Evolutionary conservation across 2,329 filamentous ascomycete species (phyloP).

Genomic region (Zymoseptoria ardabiliae): DNA sequence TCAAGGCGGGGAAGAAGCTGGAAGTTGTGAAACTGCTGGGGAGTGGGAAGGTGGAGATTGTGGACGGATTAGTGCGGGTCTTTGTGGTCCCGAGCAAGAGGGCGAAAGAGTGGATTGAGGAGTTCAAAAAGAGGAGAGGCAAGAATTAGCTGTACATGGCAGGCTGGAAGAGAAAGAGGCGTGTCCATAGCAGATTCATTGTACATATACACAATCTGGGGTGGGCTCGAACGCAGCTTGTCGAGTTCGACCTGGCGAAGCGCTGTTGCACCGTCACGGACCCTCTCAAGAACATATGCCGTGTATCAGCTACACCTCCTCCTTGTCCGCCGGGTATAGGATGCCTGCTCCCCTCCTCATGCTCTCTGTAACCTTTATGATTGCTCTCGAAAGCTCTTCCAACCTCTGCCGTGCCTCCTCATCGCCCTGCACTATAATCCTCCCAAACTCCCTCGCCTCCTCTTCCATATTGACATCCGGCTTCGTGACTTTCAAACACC

Average conservation of each 20-base stretch:
- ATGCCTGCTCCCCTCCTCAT: constrained; percentile 40
- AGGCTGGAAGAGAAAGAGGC: not conserved
- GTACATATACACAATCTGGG: not conserved
- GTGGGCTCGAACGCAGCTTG: not conserved
- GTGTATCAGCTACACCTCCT: not conserved
- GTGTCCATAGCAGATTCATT: not conserved
- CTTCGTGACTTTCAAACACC: constrained; percentile 26
- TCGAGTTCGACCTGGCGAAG: not conserved
- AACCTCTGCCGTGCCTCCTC: constrained; percentile 30
- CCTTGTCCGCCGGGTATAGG: constrained; percentile 34
- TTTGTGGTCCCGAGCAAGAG: constrained; percentile 70
- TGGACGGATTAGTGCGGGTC: constrained; percentile 77
- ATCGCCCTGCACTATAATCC: constrained; percentile 37
- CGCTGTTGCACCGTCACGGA: not conserved
- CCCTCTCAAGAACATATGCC: not conserved
- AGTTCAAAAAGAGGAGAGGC: constrained; percentile 67
- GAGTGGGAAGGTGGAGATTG: constrained; percentile 73
- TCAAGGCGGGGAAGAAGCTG: constrained; percentile 85
- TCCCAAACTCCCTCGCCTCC: constrained; percentile 41
- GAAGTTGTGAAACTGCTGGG: constrained; percentile 65
- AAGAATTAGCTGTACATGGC: constrained; percentile 8
- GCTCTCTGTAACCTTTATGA: constrained; percentile 37
- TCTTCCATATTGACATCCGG: constrained; percentile 41
- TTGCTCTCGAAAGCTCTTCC: constrained; percentile 36
- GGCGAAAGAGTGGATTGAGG: constrained; percentile 68